These are phyloP conservation scores for Neonectria faginata DNA, from an alignment of 2,329 filamentous ascomycete genomes.

Conservation along the genomic window DNA sequence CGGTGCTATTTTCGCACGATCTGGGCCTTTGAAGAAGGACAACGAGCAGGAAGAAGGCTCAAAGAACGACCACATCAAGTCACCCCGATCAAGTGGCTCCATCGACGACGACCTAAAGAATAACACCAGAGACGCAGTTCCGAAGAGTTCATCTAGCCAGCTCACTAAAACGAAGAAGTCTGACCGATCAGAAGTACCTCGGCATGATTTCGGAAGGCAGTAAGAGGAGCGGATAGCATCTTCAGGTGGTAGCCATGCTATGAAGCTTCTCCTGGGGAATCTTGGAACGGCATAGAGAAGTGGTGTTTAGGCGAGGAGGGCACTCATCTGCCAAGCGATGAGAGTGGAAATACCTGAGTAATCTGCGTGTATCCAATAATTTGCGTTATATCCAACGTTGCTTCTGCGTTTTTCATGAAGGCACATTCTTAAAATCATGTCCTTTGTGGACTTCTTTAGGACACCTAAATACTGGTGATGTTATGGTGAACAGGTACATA, in stretches of 20 bases:
- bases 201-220: background rate
- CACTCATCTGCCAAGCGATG: background rate
- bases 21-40: slow-evolving; percentile 31
- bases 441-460: too few relatives aligned
- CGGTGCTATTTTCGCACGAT: slow-evolving; percentile 29
- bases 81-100: background rate
- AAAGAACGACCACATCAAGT: background rate
- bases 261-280: background rate
- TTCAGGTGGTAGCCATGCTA: background rate
- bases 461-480: too few relatives aligned
- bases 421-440: too few relatives aligned
- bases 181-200: background rate
- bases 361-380: background rate
- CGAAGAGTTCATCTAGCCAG: background rate
- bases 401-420: background rate
- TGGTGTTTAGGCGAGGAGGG: background rate
- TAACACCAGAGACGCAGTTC: background rate
- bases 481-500: too few relatives aligned
- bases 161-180: background rate
- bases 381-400: background rate
- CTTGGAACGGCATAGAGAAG: background rate
- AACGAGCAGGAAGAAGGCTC: background rate
- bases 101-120: too few relatives aligned
- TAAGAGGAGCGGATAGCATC: background rate
- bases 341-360: background rate